These are phyloP conservation scores for Brassica incana DNA, from an alignment of 345 rosid species.

Conservation along the genomic window DNA sequence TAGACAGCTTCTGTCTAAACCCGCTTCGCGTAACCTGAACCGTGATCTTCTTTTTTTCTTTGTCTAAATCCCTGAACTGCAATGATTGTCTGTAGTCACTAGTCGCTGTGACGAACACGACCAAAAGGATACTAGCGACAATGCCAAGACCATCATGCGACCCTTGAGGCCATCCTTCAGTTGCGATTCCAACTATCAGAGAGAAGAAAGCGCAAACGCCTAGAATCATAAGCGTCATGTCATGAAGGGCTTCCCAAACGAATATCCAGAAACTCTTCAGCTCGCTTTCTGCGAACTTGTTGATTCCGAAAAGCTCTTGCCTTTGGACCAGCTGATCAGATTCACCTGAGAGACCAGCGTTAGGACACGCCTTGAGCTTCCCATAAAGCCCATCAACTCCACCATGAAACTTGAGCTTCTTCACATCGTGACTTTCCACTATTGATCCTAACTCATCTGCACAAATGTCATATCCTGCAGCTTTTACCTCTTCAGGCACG, in stretches of 20 bases:
- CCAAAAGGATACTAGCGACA: conserved; percentile 80
- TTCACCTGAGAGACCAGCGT: conserved; percentile 53
- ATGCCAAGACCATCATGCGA: conserved; percentile 95
- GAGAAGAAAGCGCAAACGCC: conserved; percentile 88
- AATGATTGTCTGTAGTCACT: conserved; percentile 93
- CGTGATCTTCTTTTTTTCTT: conserved; percentile 81
- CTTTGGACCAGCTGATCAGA: conserved; percentile 43
- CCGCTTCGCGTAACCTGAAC: conserved; percentile 81
- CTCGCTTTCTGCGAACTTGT: conserved; percentile 76
- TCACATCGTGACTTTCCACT: conserved; percentile 76
- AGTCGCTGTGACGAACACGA: conserved; percentile 82
- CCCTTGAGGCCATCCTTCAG: conserved; percentile 96
- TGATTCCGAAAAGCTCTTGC: conserved; percentile 75
- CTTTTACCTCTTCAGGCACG: conserved; percentile 68
- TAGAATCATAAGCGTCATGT: conserved; percentile 89
- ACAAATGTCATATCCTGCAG: conserved; percentile 78
- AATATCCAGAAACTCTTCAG: conserved; percentile 64
- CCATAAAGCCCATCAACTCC: conserved; percentile 68
- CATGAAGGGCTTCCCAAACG: conserved; percentile 96
- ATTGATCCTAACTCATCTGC: conserved; percentile 87
- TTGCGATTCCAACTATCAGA: conserved; percentile 74
- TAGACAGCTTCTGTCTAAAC: conserved; percentile 82
- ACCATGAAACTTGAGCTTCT: conserved; percentile 73
- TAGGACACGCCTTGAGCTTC: conserved; percentile 62
- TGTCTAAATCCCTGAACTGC: conserved; percentile 84